These are phyloP conservation scores for Herpetomonas samuelpessoai DNA, from an alignment of 208 protist species.

Conservation along the genomic window DNA sequence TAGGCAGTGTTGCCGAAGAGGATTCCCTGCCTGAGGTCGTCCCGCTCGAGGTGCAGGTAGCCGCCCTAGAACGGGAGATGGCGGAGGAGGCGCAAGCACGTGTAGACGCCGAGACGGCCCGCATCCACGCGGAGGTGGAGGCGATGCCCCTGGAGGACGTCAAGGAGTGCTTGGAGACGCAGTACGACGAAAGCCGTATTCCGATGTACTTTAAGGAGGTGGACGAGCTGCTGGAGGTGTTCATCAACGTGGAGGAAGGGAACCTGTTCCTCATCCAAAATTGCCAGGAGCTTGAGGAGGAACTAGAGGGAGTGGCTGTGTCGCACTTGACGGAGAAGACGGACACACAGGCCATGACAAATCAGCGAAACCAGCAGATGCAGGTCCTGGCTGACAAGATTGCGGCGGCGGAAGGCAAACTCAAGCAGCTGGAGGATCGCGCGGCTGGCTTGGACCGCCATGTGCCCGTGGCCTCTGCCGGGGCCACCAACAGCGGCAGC, in stretches of 20 bases:
- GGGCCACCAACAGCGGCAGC: not conserved
- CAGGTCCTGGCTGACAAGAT: constrained; percentile 75
- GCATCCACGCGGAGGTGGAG: constrained; percentile 44
- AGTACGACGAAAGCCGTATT: constrained; percentile 70
- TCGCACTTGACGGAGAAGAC: constrained; percentile 79
- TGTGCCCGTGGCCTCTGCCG: constrained; percentile 8
- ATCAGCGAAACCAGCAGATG: constrained; percentile 87
- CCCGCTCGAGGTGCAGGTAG: constrained; percentile 52
- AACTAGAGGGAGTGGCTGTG: constrained; percentile 89
- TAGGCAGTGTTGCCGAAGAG: constrained; percentile 5
- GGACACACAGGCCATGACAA: constrained; percentile 85
- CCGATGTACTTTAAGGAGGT: constrained; percentile 93
- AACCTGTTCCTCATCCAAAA: constrained; percentile 97
- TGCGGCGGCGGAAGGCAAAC: constrained; percentile 61
- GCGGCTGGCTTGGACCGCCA: constrained; percentile 43
- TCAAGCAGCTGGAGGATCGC: constrained; percentile 68
- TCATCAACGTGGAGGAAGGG: constrained; percentile 94
- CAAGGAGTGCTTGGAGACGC: constrained; percentile 44
- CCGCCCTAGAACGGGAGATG: constrained; percentile 49
- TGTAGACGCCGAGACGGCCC: constrained; percentile 29
- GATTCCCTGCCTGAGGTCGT: constrained; percentile 24
- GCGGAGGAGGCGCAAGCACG: constrained; percentile 43
- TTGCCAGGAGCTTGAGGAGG: constrained; percentile 93
- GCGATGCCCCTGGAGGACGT: constrained; percentile 59
- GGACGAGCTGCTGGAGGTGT: constrained; percentile 93